A percentile compares a stretch with the other conserved stretches of the same genome.
phyloP scores from a whole-genome alignment of 192 early-diverging fungal species.

The Backusella circina region DNA sequence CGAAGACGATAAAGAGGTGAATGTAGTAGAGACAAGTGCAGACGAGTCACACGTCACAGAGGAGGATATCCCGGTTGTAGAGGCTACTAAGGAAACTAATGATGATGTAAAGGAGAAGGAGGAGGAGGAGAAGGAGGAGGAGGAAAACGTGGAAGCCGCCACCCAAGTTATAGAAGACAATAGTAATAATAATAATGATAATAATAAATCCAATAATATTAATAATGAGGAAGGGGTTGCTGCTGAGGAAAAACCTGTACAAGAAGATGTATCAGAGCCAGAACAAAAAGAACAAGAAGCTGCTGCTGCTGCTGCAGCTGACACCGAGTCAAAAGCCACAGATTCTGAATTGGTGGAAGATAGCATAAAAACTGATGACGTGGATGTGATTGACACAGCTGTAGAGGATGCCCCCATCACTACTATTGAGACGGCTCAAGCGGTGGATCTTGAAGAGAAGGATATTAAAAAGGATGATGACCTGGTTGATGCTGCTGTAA shows the following conservation, averaged over 20 bases:
- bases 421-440: not conserved
- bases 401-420: not conserved
- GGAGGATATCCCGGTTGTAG: not conserved
- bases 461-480: not conserved
- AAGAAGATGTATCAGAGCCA: not conserved
- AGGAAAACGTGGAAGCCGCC: not conserved
- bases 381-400: not conserved
- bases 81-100: not conserved
- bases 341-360: not conserved
- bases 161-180: not conserved
- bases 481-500: no score
- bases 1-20: not conserved
- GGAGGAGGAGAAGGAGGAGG: no score
- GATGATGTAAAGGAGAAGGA: not conserved
- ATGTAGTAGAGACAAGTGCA: not conserved
- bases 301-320: not conserved
- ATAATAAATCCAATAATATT: not conserved
- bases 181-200: not conserved
- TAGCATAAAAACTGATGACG: not conserved
- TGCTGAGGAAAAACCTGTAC: not conserved
- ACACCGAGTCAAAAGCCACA: not conserved
- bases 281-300: not conserved
- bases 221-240: not conserved
- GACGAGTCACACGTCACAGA: not conserved
- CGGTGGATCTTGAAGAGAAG: not conserved